Conservation (phyloP, 805 yeast genomes). For the Saturnispora sekii region DNA sequence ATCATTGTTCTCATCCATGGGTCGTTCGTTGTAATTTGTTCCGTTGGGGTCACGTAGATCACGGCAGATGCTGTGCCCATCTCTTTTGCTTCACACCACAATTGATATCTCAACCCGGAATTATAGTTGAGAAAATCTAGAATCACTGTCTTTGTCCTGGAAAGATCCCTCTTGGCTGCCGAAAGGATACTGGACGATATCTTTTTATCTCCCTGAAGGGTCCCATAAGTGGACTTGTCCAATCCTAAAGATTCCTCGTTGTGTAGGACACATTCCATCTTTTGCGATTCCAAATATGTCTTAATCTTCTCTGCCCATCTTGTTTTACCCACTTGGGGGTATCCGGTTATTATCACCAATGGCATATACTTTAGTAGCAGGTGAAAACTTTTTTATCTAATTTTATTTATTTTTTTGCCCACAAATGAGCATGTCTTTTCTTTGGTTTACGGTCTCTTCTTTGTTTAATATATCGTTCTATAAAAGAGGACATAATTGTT, state of each 20-base stretch:
- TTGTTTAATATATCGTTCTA: too few relatives aligned
- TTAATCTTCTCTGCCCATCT: conserved; percentile 55
- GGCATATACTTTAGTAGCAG: conserved; percentile 49
- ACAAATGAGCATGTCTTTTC: background rate
- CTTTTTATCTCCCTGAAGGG: conserved; percentile 67
- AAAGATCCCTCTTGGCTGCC: conserved; percentile 75
- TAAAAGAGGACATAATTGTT: too few relatives aligned
- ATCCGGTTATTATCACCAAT: conserved; percentile 70
- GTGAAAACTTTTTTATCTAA: background rate
- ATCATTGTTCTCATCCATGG: conserved; percentile 53
- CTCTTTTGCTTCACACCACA: conserved; percentile 88
- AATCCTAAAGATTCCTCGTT: conserved; percentile 75
- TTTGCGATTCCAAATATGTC: conserved; percentile 43
- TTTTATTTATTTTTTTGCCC: background rate
- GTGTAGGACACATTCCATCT: conserved; percentile 56
- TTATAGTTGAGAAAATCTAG: conserved; percentile 83
- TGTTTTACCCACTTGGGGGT: conserved; percentile 79
- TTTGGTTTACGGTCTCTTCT: too few relatives aligned
- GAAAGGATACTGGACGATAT: conserved; percentile 79
- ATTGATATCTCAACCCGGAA: conserved; percentile 90
- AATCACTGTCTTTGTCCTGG: conserved; percentile 62
- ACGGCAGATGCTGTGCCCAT: conserved; percentile 74
- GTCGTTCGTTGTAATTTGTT: conserved; percentile 32
- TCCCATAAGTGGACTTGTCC: conserved; percentile 54
- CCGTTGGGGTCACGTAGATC: conserved; percentile 58